Evolutionary conservation across 495 filamentous ascomycete genomes (phyloP).

Genomic region (Penicillium verhagenii): DNA sequence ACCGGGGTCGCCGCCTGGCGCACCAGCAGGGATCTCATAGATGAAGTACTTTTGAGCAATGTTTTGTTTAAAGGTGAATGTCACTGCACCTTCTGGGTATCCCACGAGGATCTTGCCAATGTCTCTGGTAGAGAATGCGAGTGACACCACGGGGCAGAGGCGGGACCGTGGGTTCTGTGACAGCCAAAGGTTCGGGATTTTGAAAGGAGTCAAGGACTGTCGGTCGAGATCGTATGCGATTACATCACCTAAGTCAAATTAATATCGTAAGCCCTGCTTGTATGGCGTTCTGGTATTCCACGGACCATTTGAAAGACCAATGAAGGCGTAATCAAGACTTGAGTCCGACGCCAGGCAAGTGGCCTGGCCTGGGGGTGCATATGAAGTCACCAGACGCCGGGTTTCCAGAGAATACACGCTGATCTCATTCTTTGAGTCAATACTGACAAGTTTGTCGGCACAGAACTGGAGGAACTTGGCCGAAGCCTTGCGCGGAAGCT

Average conservation of each 20-base stretch:
- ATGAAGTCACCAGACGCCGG: constrained; percentile 54
- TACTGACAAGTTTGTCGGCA: constrained; percentile 73
- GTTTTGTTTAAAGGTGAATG: constrained; percentile 91
- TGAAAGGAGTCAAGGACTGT: constrained; percentile 69
- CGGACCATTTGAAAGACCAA: constrained; percentile 69
- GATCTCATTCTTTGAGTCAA: constrained; percentile 83
- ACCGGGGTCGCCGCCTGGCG: constrained; percentile 79
- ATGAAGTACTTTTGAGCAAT: constrained; percentile 72
- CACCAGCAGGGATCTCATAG: constrained; percentile 77
- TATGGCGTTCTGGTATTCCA: not conserved
- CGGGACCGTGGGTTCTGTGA: constrained; percentile 59
- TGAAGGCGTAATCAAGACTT: constrained; percentile 84
- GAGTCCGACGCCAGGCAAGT: constrained; percentile 76
- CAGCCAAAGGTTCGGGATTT: constrained; percentile 80
- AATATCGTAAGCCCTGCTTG: not conserved
- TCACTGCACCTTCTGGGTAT: constrained; percentile 80
- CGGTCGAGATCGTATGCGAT: constrained; percentile 89
- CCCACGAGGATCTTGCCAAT: constrained; percentile 89
- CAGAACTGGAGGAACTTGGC: constrained; percentile 72
- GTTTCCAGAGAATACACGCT: constrained; percentile 73
- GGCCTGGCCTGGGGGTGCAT: constrained; percentile 71
- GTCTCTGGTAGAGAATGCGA: constrained; percentile 86
- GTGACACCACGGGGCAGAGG: constrained; percentile 61
- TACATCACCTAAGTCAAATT: constrained; percentile 60
- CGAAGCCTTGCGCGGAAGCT: constrained; percentile 62